These are phyloP conservation scores for Rhodamnia argentea DNA, from an alignment of 345 rosid genomes.

Conservation along the genomic window DNA sequence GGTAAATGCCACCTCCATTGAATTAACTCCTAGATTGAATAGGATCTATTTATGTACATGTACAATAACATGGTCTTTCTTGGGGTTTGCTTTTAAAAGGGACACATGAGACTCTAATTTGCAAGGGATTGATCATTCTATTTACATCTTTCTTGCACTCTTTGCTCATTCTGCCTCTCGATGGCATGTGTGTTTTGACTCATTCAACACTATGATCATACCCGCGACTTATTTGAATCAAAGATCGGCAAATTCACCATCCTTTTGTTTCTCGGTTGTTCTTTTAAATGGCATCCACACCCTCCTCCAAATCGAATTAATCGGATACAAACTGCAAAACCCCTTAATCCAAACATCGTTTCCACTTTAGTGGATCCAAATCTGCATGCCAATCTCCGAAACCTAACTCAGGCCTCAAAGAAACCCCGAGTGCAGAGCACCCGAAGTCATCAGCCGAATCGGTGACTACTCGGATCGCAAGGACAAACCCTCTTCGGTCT, in stretches of 20 bases:
- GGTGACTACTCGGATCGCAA: slow-evolving; percentile 38
- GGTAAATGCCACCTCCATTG: too few relatives aligned
- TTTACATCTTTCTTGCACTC: neutral
- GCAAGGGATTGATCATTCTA: neutral
- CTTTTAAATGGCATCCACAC: too few relatives aligned
- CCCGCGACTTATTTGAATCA: too few relatives aligned
- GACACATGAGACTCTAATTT: neutral
- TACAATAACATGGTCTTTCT: too few relatives aligned
- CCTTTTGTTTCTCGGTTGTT: too few relatives aligned
- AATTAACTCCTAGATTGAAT: too few relatives aligned
- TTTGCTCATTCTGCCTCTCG: neutral
- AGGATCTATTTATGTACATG: too few relatives aligned
- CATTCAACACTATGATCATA: neutral
- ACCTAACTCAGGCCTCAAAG: slow-evolving; percentile 30
- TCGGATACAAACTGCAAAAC: neutral
- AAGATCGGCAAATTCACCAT: too few relatives aligned
- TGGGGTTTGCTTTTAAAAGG: neutral
- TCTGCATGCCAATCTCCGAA: slow-evolving; percentile 28
- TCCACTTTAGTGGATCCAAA: slow-evolving; percentile 35
- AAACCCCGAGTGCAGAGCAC: slow-evolving; percentile 46
- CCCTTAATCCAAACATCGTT: slow-evolving; percentile 31
- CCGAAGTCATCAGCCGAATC: slow-evolving; percentile 73
- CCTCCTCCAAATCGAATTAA: too few relatives aligned
- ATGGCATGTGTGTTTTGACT: too few relatives aligned
- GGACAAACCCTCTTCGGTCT: slow-evolving; percentile 41